A percentile compares a stretch with the other conserved stretches of the same genome.
phyloP scores from a whole-genome alignment of 2,329 filamentous ascomycete species.

The Ceratocystis papillata region DNA sequence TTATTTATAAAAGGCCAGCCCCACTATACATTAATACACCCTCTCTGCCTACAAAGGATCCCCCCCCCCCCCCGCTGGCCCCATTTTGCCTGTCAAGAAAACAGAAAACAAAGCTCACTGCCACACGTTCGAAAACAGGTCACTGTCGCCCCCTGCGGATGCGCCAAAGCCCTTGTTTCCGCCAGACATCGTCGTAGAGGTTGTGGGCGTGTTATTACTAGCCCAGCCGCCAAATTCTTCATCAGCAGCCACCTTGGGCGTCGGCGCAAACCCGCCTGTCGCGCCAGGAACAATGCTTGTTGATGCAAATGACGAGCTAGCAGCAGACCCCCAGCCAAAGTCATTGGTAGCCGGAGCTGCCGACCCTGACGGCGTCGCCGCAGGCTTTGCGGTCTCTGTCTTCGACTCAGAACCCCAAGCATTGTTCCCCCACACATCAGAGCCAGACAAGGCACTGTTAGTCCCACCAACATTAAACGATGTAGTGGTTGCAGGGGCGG shows the following conservation, averaged over 20 bases:
- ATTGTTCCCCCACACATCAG: conserved; percentile 78
- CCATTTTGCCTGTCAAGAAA: conserved; percentile 7
- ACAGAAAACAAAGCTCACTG: conserved; percentile 41
- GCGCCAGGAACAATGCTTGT: conserved; percentile 52
- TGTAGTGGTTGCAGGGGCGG: conserved; percentile 27
- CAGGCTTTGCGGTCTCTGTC: conserved; percentile 46
- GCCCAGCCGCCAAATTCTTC: conserved; percentile 97
- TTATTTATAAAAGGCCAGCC: conserved; percentile 20
- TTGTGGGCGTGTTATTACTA: conserved; percentile 47
- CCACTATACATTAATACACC: conserved; percentile 9
- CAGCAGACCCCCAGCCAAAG: conserved; percentile 48
- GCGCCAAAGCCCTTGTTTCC: conserved; percentile 42
- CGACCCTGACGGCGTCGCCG: conserved; percentile 36
- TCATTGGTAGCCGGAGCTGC: conserved; percentile 38
- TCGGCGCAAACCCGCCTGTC: conserved; percentile 52
- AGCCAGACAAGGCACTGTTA: conserved; percentile 36
- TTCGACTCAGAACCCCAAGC: conserved; percentile 55
- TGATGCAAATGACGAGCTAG: conserved; percentile 39
- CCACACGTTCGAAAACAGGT: conserved; percentile 95
- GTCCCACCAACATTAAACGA: conserved; percentile 32
- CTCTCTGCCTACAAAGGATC: not conserved
- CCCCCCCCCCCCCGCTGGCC: not conserved
- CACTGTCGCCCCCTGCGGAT: conserved; percentile 47
- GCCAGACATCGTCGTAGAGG: conserved; percentile 42
- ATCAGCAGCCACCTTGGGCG: conserved; percentile 67